These are phyloP conservation scores for Setaria viridis DNA, from an alignment of 202 grass and related monocot genomes.

Conservation along the genomic window DNA sequence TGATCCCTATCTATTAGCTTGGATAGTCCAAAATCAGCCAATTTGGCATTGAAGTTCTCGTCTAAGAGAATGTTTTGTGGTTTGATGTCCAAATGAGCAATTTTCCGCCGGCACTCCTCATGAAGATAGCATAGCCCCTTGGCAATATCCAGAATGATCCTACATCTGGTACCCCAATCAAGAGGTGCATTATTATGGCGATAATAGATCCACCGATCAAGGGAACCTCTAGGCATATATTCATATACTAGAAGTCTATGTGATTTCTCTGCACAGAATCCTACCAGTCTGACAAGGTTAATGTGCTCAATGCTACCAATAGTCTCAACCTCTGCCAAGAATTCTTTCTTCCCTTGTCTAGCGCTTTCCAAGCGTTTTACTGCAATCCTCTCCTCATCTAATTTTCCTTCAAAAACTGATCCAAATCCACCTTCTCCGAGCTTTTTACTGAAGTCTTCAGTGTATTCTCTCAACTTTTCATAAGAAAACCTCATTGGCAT, in stretches of 20 bases:
- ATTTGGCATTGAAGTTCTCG: conserved; percentile 56
- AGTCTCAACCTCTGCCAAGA: conserved; percentile 54
- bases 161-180: conserved; percentile 44
- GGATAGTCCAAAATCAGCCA: conserved; percentile 49
- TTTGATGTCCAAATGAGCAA: conserved; percentile 62
- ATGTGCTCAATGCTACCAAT: conserved; percentile 63
- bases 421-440: conserved; percentile 62
- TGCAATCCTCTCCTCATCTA: conserved; percentile 49
- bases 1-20: conserved; percentile 61
- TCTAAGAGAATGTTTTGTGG: conserved; percentile 62
- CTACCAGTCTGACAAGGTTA: conserved; percentile 55
- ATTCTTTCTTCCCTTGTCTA: conserved; percentile 32
- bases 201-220: conserved; percentile 58
- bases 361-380: conserved; percentile 57
- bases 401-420: conserved; percentile 49
- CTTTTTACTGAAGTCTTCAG: conserved; percentile 52
- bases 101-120: conserved; percentile 49
- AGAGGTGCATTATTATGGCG: conserved; percentile 39
- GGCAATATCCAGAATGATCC: conserved; percentile 46
- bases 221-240: conserved; percentile 53
- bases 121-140: conserved; percentile 62
- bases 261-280: conserved; percentile 59
- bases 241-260: conserved; percentile 56
- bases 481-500: conserved; percentile 49
- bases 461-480: conserved; percentile 47